A percentile compares a stretch with the other conserved stretches of the same genome.
Conservation (phyloP, 257 asterid species). For the Petunia secreta region DNA sequence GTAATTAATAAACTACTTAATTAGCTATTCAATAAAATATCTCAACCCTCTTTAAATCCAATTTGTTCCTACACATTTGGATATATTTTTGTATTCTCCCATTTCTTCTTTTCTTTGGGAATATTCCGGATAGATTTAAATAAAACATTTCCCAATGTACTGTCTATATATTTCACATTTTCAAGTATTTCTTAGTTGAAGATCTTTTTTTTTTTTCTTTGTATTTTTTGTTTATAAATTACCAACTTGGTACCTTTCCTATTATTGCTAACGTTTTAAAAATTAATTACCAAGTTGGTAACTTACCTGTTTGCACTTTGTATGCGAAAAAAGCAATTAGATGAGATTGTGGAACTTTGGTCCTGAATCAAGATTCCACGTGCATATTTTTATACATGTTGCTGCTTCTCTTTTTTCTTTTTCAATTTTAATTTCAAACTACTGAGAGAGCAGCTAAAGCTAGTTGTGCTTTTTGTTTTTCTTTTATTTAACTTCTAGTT, state of each 20-base stretch:
- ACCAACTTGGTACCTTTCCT: slow-evolving; percentile 9
- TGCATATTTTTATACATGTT: background rate
- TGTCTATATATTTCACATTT: background rate
- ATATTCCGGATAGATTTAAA: background rate
- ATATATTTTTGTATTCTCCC: background rate
- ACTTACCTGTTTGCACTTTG: background rate
- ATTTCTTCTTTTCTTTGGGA: background rate
- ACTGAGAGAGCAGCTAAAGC: background rate
- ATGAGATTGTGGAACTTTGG: background rate
- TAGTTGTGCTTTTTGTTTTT: background rate
- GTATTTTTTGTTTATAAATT: background rate
- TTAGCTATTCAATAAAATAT: background rate
- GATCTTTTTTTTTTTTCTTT: background rate
- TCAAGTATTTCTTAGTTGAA: background rate
- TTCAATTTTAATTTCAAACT: background rate
- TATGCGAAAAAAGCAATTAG: background rate
- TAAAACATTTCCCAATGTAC: background rate
- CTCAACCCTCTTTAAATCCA: background rate
- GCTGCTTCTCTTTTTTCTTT: background rate
- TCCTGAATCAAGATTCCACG: background rate
- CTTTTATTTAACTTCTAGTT: no score
- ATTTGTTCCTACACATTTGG: background rate
- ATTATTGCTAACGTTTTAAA: background rate
- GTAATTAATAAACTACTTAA: slow-evolving; percentile 17
- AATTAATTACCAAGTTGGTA: background rate